A percentile compares a stretch with the other conserved stretches of the same genome.
Evolutionary conservation across 2,329 filamentous ascomycete species (phyloP).

Genomic region (Penicillium sp.): DNA sequence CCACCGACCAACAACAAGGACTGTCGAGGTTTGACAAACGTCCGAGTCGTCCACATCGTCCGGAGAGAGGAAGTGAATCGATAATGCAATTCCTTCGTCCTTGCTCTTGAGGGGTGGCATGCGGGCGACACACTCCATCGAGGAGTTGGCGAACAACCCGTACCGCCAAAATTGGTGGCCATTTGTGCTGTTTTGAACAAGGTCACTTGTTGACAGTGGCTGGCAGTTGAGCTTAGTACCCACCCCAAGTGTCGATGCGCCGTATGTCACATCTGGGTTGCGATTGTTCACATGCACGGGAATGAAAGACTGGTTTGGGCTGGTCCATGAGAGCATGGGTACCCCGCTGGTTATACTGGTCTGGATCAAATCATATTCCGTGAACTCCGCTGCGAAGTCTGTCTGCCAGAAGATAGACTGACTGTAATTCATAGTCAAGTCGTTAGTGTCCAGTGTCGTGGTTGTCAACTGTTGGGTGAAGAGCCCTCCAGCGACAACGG

Average conservation of each 20-base stretch:
- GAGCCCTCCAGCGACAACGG: slow-evolving; percentile 35
- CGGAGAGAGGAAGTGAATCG: slow-evolving; percentile 38
- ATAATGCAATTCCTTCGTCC: slow-evolving; percentile 29
- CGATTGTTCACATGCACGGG: slow-evolving; percentile 26
- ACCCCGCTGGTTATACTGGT: slow-evolving; percentile 37
- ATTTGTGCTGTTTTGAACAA: slow-evolving; percentile 15
- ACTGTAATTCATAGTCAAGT: slow-evolving; percentile 33
- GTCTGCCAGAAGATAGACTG: slow-evolving; percentile 29
- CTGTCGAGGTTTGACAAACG: slow-evolving; percentile 35
- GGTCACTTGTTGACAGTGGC: slow-evolving; percentile 17
- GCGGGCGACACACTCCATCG: slow-evolving; percentile 27
- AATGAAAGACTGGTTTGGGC: slow-evolving; percentile 33
- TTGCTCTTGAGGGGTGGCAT: slow-evolving; percentile 28
- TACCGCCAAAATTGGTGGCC: slow-evolving; percentile 30
- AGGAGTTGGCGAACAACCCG: slow-evolving; percentile 23
- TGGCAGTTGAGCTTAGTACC: slow-evolving; percentile 29
- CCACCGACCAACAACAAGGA: slow-evolving; percentile 37
- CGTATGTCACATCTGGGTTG: slow-evolving; percentile 27
- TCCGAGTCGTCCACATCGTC: slow-evolving; percentile 21
- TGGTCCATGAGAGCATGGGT: slow-evolving; percentile 35
- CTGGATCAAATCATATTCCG: slow-evolving; percentile 38
- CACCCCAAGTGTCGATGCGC: slow-evolving; percentile 31
- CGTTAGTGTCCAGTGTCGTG: slow-evolving; percentile 26
- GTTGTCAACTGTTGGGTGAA: slow-evolving; percentile 34
- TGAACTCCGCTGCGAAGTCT: slow-evolving; percentile 37